Base-by-base conservation (phyloP, 768 basidiomycete species). In the Russula olivacea region DNA sequence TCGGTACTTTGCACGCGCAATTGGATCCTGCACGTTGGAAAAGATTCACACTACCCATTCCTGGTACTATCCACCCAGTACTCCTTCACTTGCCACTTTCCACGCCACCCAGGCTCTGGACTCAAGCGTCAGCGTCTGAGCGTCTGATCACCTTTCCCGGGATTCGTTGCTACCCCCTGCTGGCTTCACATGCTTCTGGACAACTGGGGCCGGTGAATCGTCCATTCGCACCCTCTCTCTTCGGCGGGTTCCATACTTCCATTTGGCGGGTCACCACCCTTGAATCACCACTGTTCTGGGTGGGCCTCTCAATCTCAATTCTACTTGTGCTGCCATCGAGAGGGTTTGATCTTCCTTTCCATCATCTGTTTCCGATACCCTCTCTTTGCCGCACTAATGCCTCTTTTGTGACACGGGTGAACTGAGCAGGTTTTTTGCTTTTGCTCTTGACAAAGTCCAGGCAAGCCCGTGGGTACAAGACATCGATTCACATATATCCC, bases 1-100 rank as follows among this genome's bases (percentile, higher is more conserved):
- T 63, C 56, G 56, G 56, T 58, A 52, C 62, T 64, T 59, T 60
- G 58, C 63, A 59, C 52, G 52, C 58, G 57, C 52, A 54, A 59
- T 32, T 34, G 45, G 52, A 43, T 55, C 58, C 52, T 38, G 47
- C 63, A 43, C 47, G 45, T 56, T 60, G 40, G 58, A 40, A 40
- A 60, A 45, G 63, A 64, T 60, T 64, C 63, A 64, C 63, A 64
- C 32, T 60, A 19, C 21, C 63, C 48, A n/a, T 64, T 59, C 63
- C 10, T 50, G 47, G 63, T n/a, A 59, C 45, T 50, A 54, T 63
- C 58, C 40, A 25, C 53, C 63, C 58, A 43, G n/a, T 28, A 32
- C 32, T 54, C 32, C 17, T 59, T 55, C 54, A 60, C 59, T n/a
- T 47, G n/a, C n/a, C 23, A 43, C 43, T 4, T 12, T 21, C 52